Percentiles rank a stretch among this genome's conserved stretches.
These are phyloP conservation scores for Chytridium lagenaria DNA, from an alignment of 371 early-diverging fungal genomes.

Conservation along the genomic window DNA sequence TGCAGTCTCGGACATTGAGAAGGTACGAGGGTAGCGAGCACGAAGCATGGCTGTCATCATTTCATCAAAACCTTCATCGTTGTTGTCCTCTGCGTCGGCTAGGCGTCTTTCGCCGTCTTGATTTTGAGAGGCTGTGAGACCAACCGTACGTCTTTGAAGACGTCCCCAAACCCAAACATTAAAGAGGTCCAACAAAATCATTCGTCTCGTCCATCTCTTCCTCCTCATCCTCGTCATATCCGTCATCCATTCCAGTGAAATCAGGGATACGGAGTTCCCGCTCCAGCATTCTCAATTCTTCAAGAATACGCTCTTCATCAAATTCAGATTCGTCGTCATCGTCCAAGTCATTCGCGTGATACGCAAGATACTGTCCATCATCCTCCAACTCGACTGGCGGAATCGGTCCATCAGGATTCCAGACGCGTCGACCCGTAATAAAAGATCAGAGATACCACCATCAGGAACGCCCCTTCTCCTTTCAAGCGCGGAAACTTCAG, in stretches of 20 bases:
- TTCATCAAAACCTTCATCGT: background rate
- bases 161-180: background rate
- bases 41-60: conserved; percentile 1
- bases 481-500: background rate
- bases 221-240: background rate
- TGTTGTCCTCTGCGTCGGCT: background rate
- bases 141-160: background rate
- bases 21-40: background rate
- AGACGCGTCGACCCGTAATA: background rate
- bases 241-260: background rate
- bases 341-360: background rate
- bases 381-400: background rate
- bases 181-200: background rate
- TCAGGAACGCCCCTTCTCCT: background rate
- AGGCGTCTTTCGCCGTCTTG: background rate
- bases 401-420: background rate
- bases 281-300: background rate
- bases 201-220: background rate
- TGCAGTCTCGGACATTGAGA: background rate
- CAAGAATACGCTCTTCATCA: background rate
- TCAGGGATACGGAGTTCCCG: background rate
- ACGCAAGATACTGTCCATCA: background rate
- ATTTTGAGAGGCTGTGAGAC: background rate
- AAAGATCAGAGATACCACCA: background rate
- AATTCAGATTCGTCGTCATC: background rate